Conservation (phyloP, 2,329 filamentous ascomycete species). For the Pyricularia pennisetigena region DNA sequence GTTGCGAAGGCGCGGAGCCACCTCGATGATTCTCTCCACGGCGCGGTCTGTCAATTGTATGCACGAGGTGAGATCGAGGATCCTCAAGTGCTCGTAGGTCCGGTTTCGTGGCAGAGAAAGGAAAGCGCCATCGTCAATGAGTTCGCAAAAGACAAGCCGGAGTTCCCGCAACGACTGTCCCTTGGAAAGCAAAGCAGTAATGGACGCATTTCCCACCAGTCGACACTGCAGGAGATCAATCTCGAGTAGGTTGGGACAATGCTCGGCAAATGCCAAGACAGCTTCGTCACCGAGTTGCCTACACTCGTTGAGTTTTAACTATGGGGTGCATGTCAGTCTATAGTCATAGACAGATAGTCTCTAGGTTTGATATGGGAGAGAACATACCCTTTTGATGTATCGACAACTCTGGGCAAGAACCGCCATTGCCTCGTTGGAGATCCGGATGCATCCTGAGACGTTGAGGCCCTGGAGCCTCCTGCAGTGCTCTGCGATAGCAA, state of each 20-base stretch:
- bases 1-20: constrained; percentile 82
- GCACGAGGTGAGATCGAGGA: constrained; percentile 89
- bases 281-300: constrained; percentile 72
- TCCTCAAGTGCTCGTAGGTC: constrained; percentile 78
- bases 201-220: constrained; percentile 70
- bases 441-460: constrained; percentile 72
- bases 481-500: constrained; percentile 72
- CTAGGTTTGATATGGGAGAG: neutral
- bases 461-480: constrained; percentile 83
- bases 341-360: neutral
- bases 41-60: constrained; percentile 74
- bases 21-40: constrained; percentile 77
- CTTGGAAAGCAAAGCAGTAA: constrained; percentile 70
- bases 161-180: constrained; percentile 83
- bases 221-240: constrained; percentile 87
- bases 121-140: constrained; percentile 84
- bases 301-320: constrained; percentile 94
- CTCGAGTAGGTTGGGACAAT: constrained; percentile 89
- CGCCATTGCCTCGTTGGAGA: constrained; percentile 81
- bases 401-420: constrained; percentile 71
- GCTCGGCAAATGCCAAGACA: constrained; percentile 73
- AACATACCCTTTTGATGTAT: constrained; percentile 72
- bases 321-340: neutral
- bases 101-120: constrained; percentile 59
- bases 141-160: constrained; percentile 73